A percentile compares a stretch with the other conserved stretches of the same genome.
Conservation (phyloP, 345 rosid species). For the Euclidium syriacum region DNA sequence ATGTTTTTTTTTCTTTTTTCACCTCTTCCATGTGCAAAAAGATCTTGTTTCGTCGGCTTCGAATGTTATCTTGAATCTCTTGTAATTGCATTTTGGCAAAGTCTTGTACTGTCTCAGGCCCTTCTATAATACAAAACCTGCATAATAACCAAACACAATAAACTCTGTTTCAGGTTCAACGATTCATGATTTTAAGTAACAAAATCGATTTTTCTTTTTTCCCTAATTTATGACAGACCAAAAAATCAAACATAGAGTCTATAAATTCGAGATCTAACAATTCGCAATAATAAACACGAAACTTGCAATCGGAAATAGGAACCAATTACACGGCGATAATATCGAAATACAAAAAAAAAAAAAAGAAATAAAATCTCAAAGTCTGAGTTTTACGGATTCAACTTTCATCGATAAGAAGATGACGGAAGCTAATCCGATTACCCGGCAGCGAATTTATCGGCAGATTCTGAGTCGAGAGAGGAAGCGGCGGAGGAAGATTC, state of each 20-base stretch:
- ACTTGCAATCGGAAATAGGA: background rate
- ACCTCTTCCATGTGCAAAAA: constrained; percentile 99
- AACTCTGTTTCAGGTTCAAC: background rate
- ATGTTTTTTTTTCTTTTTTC: background rate
- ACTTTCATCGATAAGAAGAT: background rate
- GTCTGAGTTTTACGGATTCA: background rate
- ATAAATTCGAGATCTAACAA: background rate
- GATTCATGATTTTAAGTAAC: background rate
- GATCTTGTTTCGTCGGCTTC: constrained; percentile 90
- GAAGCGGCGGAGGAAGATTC: constrained; percentile 46
- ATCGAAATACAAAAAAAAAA: background rate
- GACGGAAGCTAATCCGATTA: constrained; percentile 1
- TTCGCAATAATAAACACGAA: background rate
- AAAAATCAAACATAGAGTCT: background rate
- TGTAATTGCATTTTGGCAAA: constrained; percentile 82
- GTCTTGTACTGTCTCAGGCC: constrained; percentile 93
- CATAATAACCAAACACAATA: constrained; percentile 7
- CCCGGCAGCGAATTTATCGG: constrained; percentile 54
- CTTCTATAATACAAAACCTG: constrained; percentile 98
- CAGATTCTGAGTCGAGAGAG: constrained; percentile 50
- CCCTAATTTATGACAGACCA: background rate
- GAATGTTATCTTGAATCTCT: constrained; percentile 92
- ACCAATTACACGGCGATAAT: no score
- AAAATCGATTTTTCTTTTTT: background rate
- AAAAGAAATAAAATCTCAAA: background rate